Evolutionary conservation across 2,329 filamentous ascomycete genomes (phyloP).

Genomic region (Didymosphaeria variabile): DNA sequence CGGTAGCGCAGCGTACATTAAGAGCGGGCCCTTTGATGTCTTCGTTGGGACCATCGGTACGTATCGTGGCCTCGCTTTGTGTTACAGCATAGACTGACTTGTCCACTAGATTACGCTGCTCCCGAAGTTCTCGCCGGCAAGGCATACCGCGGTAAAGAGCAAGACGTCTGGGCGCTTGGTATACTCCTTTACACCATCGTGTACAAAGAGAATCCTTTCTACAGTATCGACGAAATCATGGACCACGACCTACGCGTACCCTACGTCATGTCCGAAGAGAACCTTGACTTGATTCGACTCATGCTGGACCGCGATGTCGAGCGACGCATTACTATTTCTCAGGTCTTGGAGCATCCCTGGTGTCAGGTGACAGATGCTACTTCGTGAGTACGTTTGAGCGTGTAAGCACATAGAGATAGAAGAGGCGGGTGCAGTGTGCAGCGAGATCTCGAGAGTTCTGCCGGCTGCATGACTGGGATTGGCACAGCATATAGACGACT

Average conservation of each 20-base stretch:
- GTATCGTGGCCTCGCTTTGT: conserved; percentile 38
- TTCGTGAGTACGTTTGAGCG: background rate
- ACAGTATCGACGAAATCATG: conserved; percentile 99
- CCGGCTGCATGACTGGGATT: background rate
- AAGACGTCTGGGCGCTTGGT: conserved; percentile 97
- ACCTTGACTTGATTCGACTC: conserved; percentile 86
- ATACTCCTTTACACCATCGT: conserved; percentile 98
- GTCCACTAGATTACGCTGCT: conserved; percentile 84
- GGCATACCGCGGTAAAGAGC: conserved; percentile 93
- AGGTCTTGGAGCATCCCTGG: conserved; percentile 93
- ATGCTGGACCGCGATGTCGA: conserved; percentile 94
- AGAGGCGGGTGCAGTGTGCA: background rate
- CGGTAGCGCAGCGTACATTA: conserved; percentile 97
- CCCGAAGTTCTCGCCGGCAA: conserved; percentile 95
- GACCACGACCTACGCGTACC: conserved; percentile 93
- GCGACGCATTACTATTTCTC: conserved; percentile 82
- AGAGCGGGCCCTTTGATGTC: conserved; percentile 97
- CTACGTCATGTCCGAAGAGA: conserved; percentile 87
- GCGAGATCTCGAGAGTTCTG: background rate
- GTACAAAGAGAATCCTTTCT: conserved; percentile 99
- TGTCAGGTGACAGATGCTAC: conserved; percentile 49
- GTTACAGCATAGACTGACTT: conserved; percentile 17
- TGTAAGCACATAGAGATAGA: conserved; percentile 5
- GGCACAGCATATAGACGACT: conserved; percentile 8
- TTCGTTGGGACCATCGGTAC: conserved; percentile 98